Conservation (phyloP, 2,329 filamentous ascomycete species). For the Phaeosphaeriaceae sp. region DNA sequence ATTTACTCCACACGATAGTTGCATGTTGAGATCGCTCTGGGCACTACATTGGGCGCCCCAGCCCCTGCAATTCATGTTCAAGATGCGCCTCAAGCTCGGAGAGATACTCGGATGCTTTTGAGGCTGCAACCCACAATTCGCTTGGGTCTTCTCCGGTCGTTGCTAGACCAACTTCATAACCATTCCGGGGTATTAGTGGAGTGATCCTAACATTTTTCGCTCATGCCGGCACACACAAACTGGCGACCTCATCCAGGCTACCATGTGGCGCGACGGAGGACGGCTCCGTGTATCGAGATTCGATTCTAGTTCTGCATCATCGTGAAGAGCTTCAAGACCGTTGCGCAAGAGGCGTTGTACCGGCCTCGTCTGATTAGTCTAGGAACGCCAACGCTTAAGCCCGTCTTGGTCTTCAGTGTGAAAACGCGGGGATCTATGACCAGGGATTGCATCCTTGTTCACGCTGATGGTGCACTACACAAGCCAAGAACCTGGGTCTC, state of each 20-base stretch:
- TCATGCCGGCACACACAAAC: not conserved
- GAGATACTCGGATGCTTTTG: slow-evolving; percentile 28
- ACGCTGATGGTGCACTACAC: slow-evolving; percentile 10
- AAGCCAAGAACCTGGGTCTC: slow-evolving; percentile 20
- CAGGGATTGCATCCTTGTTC: slow-evolving; percentile 22
- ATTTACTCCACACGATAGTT: not conserved
- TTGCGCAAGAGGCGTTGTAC: slow-evolving; percentile 15
- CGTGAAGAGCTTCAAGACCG: slow-evolving; percentile 1
- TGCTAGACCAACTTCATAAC: slow-evolving; percentile 14
- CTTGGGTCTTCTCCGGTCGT: slow-evolving; percentile 25
- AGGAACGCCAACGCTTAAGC: slow-evolving; percentile 22
- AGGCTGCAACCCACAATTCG: slow-evolving; percentile 10
- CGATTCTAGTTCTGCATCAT: not conserved
- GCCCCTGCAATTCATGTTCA: slow-evolving; percentile 7
- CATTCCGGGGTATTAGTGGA: slow-evolving; percentile 12
- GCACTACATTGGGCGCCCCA: not conserved
- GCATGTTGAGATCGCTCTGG: not conserved
- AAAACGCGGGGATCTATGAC: slow-evolving; percentile 29
- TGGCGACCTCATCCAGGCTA: too few species aligned
- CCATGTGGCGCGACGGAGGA: slow-evolving; percentile 1
- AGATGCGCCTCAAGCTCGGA: slow-evolving; percentile 23
- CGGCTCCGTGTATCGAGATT: slow-evolving; percentile 12
- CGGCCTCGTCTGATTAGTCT: slow-evolving; percentile 14
- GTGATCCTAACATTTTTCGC: not conserved
- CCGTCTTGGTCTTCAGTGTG: slow-evolving; percentile 25